phyloP scores from a whole-genome alignment of 331 rosid genomes.

The Dryas integrifolia region DNA sequence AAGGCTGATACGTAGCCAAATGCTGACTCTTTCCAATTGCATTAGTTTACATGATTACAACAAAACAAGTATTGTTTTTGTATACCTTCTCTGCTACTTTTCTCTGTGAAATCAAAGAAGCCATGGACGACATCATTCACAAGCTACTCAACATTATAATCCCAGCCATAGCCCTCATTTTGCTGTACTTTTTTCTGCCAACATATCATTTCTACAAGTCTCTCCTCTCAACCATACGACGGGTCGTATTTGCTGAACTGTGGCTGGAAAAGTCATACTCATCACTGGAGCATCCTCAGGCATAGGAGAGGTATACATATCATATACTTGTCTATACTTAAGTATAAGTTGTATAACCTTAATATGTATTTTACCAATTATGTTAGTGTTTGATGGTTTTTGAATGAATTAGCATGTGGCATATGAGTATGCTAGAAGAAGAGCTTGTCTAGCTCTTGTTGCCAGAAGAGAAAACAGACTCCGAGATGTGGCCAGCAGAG shows the following conservation, averaged over 20 bases:
- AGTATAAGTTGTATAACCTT: no score
- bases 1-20: slow-evolving; percentile 28
- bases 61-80: not conserved
- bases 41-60: not conserved
- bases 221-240: slow-evolving; percentile 21
- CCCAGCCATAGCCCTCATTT: slow-evolving; percentile 30
- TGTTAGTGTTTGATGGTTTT: not conserved
- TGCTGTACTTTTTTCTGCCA: slow-evolving; percentile 32
- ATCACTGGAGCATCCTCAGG: slow-evolving; percentile 49
- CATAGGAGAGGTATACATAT: slow-evolving; percentile 42
- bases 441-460: slow-evolving; percentile 47
- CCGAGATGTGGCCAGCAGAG: slow-evolving; percentile 26
- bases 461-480: slow-evolving; percentile 47
- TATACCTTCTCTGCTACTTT: not conserved
- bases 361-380: no score
- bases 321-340: no score
- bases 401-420: slow-evolving; percentile 37
- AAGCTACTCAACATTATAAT: slow-evolving; percentile 26
- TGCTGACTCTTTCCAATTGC: not conserved
- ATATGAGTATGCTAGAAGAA: slow-evolving; percentile 43
- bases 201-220: slow-evolving; percentile 28
- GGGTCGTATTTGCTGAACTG: slow-evolving; percentile 28
- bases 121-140: slow-evolving; percentile 31
- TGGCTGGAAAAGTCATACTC: slow-evolving; percentile 49
- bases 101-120: not conserved